Conservation (phyloP, 163 green algal species). For the Chlamydomonas reinhardtii region DNA sequence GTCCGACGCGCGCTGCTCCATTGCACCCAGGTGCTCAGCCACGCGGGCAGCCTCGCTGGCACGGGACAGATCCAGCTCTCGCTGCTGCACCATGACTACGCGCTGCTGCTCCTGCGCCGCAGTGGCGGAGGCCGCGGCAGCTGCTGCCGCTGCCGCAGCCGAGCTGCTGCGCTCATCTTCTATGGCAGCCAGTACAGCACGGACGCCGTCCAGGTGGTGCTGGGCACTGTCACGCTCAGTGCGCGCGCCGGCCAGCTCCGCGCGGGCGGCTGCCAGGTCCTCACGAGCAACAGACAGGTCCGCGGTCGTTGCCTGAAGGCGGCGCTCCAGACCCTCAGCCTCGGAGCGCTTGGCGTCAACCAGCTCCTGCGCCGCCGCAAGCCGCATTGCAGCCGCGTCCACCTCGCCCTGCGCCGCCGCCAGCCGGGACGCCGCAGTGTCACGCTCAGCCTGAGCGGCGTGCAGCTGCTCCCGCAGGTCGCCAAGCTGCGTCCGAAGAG, state of each 20-base stretch:
- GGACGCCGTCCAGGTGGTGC: constrained; percentile 19
- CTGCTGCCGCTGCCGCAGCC: background rate
- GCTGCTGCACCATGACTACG: background rate
- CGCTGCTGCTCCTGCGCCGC: background rate
- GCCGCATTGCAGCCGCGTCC: background rate
- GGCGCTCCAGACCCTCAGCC: background rate
- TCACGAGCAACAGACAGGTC: background rate
- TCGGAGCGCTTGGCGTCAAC: background rate
- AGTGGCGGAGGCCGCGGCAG: background rate
- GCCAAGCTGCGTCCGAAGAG: background rate
- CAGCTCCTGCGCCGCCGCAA: constrained; percentile 7
- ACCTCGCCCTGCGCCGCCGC: background rate
- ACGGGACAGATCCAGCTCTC: background rate
- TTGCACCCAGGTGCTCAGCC: background rate
- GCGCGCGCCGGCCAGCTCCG: background rate
- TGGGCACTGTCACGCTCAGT: background rate
- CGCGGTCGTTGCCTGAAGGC: background rate
- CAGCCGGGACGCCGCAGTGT: background rate
- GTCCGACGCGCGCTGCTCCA: constrained; percentile 6
- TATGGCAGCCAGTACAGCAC: constrained; percentile 12
- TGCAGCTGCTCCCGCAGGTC: background rate
- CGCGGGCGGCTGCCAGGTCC: background rate
- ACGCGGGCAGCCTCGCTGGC: constrained; percentile 15
- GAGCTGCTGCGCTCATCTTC: constrained; percentile 18
- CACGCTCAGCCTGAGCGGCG: background rate